Percentiles rank a stretch among this genome's conserved stretches.
phyloP scores from a whole-genome alignment of 805 yeast genomes.

The Allodekkera sacchari region DNA sequence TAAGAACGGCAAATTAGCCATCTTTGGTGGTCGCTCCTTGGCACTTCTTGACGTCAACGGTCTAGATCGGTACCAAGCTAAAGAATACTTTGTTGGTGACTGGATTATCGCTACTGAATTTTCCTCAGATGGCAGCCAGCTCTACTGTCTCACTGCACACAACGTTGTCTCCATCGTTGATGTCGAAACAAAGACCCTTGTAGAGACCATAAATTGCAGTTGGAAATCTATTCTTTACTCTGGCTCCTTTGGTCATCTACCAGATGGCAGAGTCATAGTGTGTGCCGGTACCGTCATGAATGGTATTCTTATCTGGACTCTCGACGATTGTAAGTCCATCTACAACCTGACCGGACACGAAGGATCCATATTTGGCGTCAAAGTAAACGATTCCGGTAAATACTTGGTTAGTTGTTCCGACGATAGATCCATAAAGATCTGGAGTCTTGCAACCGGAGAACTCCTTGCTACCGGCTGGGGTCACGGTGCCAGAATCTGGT shows the following conservation, averaged over 20 bases:
- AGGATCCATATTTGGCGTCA: conserved; percentile 85
- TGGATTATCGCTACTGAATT: conserved; percentile 71
- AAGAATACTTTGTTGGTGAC: conserved; percentile 56
- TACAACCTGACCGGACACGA: conserved; percentile 68
- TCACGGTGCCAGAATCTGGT: conserved; percentile 92
- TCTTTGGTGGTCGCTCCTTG: conserved; percentile 72
- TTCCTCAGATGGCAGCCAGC: conserved; percentile 24
- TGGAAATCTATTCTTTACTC: conserved; percentile 84
- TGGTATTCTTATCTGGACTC: conserved; percentile 77
- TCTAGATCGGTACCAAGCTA: conserved; percentile 12
- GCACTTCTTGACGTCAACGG: conserved; percentile 30
- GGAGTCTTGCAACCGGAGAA: conserved; percentile 52
- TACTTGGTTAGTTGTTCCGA: conserved; percentile 80
- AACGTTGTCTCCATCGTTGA: conserved; percentile 45
- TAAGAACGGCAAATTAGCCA: conserved; percentile 24
- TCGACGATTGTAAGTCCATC: conserved; percentile 31
- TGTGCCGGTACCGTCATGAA: conserved; percentile 94
- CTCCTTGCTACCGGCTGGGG: conserved; percentile 88
- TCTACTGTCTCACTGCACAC: conserved; percentile 70
- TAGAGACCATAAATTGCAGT: conserved; percentile 34
- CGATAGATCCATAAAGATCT: conserved; percentile 79
- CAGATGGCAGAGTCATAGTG: conserved; percentile 34
- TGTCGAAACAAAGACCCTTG: conserved; percentile 18
- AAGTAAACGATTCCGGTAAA: conserved; percentile 45
- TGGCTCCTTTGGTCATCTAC: conserved; percentile 56